A percentile compares a stretch with the other conserved stretches of the same genome.
These are phyloP conservation scores for Syncephalastrum contaminatum DNA, from an alignment of 371 early-diverging fungal genomes.

Conservation along the genomic window DNA sequence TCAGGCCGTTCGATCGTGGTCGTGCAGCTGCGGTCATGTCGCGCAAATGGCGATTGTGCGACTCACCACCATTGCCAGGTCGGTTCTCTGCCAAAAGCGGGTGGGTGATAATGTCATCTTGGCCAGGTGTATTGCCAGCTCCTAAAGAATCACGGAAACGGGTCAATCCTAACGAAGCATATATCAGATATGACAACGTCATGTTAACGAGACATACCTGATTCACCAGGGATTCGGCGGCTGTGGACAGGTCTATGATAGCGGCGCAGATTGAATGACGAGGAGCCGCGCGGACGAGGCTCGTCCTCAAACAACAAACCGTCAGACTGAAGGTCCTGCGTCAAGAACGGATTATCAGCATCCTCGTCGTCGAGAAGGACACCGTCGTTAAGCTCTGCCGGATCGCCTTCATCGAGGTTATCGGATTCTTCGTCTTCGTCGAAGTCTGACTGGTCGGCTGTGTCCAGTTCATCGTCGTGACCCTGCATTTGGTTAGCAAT, in stretches of 20 bases:
- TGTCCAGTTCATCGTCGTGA: slow-evolving; percentile 46
- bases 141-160: slow-evolving; percentile 14
- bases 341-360: slow-evolving; percentile 58
- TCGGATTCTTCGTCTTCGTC: slow-evolving; percentile 53
- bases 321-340: slow-evolving; percentile 27
- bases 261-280: slow-evolving; percentile 8
- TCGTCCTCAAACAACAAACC: slow-evolving; percentile 33
- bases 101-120: slow-evolving; percentile 67
- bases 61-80: slow-evolving; percentile 12
- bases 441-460: slow-evolving; percentile 46
- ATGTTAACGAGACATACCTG: slow-evolving; percentile 5
- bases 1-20: slow-evolving; percentile 21
- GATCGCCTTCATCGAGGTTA: slow-evolving; percentile 46
- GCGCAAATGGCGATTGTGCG: slow-evolving; percentile 3
- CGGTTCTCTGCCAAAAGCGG: slow-evolving; percentile 64
- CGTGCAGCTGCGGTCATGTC: slow-evolving; percentile 9
- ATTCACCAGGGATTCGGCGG: slow-evolving; percentile 12
- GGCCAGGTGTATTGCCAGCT: slow-evolving; percentile 15
- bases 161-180: slow-evolving; percentile 14
- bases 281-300: slow-evolving; percentile 14
- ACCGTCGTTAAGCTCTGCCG: slow-evolving; percentile 42
- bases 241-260: slow-evolving; percentile 11
- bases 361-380: slow-evolving; percentile 57
- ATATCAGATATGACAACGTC: slow-evolving; percentile 3
- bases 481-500: slow-evolving; percentile 7